Conservation (phyloP, 192 early-diverging fungal species). For the Coemansia sp. region DNA sequence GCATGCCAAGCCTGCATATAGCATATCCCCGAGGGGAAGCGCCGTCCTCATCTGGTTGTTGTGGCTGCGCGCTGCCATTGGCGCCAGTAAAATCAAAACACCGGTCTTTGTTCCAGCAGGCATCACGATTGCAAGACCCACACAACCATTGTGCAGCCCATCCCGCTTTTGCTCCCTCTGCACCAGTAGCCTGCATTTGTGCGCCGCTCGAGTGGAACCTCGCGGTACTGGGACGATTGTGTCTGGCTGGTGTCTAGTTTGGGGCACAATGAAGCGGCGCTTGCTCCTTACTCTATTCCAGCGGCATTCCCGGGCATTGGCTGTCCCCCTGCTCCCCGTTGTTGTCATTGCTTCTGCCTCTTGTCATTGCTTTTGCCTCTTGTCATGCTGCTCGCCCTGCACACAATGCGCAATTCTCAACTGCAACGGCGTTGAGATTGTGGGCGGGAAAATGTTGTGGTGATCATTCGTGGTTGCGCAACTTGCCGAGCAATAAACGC, state of each 20-base stretch:
- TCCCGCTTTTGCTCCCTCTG: not conserved
- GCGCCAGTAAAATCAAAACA: not conserved
- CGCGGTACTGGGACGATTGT: too few species aligned
- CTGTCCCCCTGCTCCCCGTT: conserved; percentile 6
- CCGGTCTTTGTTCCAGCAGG: conserved; percentile 1
- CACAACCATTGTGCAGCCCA: conserved; percentile 11
- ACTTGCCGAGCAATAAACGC: conserved; percentile 3
- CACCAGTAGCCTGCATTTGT: conserved; percentile 5
- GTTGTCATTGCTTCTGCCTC: not conserved
- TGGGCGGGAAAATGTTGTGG: conserved; percentile 1
- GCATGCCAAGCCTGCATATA: conserved; percentile 8
- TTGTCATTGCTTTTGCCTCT: too few species aligned
- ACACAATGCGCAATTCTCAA: not conserved
- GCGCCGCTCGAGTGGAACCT: not conserved
- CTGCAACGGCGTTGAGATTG: conserved; percentile 2
- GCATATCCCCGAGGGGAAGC: not conserved
- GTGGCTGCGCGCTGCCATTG: conserved; percentile 8
- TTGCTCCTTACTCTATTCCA: not conserved
- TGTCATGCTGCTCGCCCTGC: not conserved
- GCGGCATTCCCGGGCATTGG: not conserved
- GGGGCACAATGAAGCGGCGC: not conserved
- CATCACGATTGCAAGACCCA: conserved; percentile 4
- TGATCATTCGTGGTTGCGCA: conserved; percentile 3
- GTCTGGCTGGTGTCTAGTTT: not conserved
- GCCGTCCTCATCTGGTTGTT: not conserved